Percentiles rank a stretch among this genome's conserved stretches.
Conservation (phyloP, 768 basidiomycete species). For the Boletus barrowsii region DNA sequence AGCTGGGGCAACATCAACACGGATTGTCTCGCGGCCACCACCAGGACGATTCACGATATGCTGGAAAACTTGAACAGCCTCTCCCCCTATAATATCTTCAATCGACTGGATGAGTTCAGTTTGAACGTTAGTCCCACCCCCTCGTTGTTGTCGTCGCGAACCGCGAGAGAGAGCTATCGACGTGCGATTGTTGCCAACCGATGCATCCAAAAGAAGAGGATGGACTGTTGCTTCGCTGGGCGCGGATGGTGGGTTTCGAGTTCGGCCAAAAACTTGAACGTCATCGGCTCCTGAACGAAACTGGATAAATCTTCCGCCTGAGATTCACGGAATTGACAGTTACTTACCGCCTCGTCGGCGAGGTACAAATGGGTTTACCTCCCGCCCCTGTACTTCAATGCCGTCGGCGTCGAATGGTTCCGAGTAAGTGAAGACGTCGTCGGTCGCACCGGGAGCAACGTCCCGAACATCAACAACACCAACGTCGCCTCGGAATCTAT, state of each 20-base stretch:
- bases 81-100: slow-evolving; percentile 77
- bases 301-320: background rate
- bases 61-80: slow-evolving; percentile 80
- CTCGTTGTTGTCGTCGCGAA: slow-evolving; percentile 55
- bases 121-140: slow-evolving; percentile 44
- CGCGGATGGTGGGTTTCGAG: slow-evolving; percentile 47
- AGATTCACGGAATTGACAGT: background rate
- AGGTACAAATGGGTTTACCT: slow-evolving; percentile 41
- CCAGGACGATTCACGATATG: slow-evolving; percentile 69
- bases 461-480: slow-evolving; percentile 37
- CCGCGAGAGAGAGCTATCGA: slow-evolving; percentile 45
- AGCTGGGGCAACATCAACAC: slow-evolving; percentile 71
- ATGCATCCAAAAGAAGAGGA: slow-evolving; percentile 72
- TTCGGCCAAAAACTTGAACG: slow-evolving; percentile 60
- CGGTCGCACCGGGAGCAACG: slow-evolving; percentile 31
- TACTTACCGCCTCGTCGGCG: slow-evolving; percentile 46
- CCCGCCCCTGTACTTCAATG: slow-evolving; percentile 42
- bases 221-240: slow-evolving; percentile 75
- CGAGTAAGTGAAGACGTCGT: slow-evolving; percentile 55
- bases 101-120: slow-evolving; percentile 71
- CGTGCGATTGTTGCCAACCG: slow-evolving; percentile 42
- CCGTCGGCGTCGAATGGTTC: slow-evolving; percentile 50
- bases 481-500: slow-evolving; percentile 41
- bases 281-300: slow-evolving; percentile 46
- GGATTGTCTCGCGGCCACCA: slow-evolving; percentile 62